Evolutionary conservation across 129 eudicot genomes (phyloP), one percentile per base, ranked within the genome.

Genomic region (Chrysanthemum seticuspe): DNA sequence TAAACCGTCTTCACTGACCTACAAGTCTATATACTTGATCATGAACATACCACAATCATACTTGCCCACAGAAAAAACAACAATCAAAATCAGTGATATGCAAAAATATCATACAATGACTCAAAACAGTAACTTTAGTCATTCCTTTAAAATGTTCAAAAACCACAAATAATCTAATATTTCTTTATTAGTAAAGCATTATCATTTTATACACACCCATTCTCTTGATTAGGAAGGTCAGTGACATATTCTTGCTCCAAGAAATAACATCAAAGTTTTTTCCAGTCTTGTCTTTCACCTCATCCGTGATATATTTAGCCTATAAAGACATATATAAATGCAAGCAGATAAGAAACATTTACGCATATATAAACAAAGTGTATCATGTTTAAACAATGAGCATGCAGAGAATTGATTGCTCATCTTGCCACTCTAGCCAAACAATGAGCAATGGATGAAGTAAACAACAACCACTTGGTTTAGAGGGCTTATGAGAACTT

Each of bases 31-130:
- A 82, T 92, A 92, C 65, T 92, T 92, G 80, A 92, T 75, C 96
- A 92, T 92, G 80, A 89, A 92, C 95, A 93, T 80, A 50, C 98
- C 98, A 81, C 98, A 93, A 72, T 92, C 96, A 68, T 36, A 87
- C 95, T 96, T 92, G 90, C 71, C 71, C 34, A 72, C 29, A 79
- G 67, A 16, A 49, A 70, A 21, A 70, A 19, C 10, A 8, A 76
- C 2, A n/a, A 67, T 60, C 19, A 61, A 16, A 52, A 36, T 21
- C 2, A 11, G 7, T 34, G 7, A 5, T 34, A 34, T 34, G 44
- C 0, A 34, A 34, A 4, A 5, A 34, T 34, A 5, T 34, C 44
- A 34, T 34, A 34, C 44, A 34, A 34, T 4, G 4, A 34, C 44
- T 34, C 6, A 45, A 50, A 49, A n/a, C 31, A 51, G 54, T 53